A percentile compares a stretch with the other conserved stretches of the same genome.
Conservation (phyloP, 73 alveolate genomes). For the Durusdinium trenchii region DNA sequence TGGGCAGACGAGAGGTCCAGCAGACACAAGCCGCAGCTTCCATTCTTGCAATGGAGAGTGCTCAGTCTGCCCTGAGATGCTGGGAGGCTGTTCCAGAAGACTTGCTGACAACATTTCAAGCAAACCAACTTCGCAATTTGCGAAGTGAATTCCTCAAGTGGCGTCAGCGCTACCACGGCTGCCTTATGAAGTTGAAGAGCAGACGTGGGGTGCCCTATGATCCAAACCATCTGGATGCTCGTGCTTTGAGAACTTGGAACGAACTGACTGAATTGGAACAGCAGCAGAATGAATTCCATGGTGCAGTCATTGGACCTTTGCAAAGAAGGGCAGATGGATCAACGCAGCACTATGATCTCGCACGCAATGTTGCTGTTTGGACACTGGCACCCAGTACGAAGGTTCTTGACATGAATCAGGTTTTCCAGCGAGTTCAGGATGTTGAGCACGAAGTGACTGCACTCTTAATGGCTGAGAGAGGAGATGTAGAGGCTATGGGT, state of each 20-base stretch:
- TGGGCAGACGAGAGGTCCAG: constrained; percentile 41
- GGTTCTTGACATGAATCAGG: constrained; percentile 7
- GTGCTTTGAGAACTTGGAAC: constrained; percentile 44
- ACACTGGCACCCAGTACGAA: background rate
- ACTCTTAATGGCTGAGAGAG: constrained; percentile 45
- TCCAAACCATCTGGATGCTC: constrained; percentile 71
- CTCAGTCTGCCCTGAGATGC: constrained; percentile 72
- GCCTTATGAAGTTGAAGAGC: constrained; percentile 64
- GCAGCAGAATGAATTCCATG: constrained; percentile 61
- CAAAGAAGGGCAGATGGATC: constrained; percentile 58
- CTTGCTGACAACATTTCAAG: constrained; percentile 37
- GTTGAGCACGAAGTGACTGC: constrained; percentile 63
- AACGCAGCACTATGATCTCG: constrained; percentile 45
- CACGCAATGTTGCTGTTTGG: background rate
- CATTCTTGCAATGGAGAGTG: constrained; percentile 41
- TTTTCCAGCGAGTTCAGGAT: constrained; percentile 39
- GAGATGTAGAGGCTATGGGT: constrained; percentile 26
- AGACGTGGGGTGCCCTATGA: constrained; percentile 86
- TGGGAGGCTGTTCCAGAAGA: constrained; percentile 91
- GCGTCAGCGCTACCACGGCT: constrained; percentile 67
- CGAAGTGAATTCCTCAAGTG: constrained; percentile 23
- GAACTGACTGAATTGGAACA: constrained; percentile 45
- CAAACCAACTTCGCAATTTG: constrained; percentile 38
- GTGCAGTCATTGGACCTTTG: constrained; percentile 51
- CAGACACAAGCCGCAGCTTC: constrained; percentile 61